Evolutionary conservation across 1,284 basidiomycete species (phyloP).

Genomic region (Tilletia horrida): DNA sequence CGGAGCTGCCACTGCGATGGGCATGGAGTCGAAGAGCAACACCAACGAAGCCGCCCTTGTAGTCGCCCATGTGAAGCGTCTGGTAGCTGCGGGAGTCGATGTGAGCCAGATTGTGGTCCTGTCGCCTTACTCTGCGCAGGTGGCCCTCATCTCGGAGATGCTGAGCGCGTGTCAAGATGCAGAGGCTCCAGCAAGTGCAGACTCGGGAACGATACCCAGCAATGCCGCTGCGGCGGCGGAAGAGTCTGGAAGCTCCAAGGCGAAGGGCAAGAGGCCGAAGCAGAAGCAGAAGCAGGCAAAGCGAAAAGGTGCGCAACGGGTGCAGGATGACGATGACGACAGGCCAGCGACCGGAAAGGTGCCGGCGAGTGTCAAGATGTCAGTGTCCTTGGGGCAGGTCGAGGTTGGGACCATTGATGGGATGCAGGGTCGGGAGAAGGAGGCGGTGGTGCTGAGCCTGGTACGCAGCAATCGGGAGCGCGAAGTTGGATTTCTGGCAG

Average conservation of each 20-base stretch:
- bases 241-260: constrained; percentile 18
- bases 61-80: constrained; percentile 70
- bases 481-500: constrained; percentile 45
- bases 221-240: neutral
- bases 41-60: constrained; percentile 61
- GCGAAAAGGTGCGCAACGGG: constrained; percentile 22
- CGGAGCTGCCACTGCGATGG: neutral
- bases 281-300: constrained; percentile 21
- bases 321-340: no score
- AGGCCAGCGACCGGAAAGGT: neutral
- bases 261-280: constrained; percentile 11
- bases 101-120: constrained; percentile 81
- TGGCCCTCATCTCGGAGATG: constrained; percentile 26
- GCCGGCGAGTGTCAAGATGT: neutral
- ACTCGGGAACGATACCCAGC: no score
- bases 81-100: constrained; percentile 70
- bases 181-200: neutral
- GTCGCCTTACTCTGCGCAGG: constrained; percentile 67
- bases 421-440: constrained; percentile 53
- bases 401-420: constrained; percentile 49
- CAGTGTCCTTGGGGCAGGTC: neutral
- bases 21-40: constrained; percentile 15
- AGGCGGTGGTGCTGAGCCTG: constrained; percentile 45
- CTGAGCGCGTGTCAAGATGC: constrained; percentile 47
- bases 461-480: constrained; percentile 41